phyloP scores from a whole-genome alignment of 306 rosid species.

The Erythrophleum fordii region DNA sequence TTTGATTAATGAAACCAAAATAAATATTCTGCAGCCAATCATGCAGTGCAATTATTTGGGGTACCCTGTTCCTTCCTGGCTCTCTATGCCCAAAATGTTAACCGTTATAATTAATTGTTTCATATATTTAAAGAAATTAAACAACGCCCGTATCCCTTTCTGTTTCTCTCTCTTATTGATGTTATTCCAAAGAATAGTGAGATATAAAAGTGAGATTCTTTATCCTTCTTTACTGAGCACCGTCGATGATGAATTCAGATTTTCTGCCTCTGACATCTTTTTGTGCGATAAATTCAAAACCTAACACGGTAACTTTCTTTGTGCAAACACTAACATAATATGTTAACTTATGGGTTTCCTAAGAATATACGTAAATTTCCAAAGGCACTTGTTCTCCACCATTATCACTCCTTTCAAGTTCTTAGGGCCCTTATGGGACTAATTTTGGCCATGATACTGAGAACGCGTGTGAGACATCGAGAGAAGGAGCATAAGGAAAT shows the following conservation, averaged over 20 bases:
- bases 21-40: slow-evolving; percentile 39
- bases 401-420: slow-evolving; percentile 34
- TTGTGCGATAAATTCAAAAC: neutral
- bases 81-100: slow-evolving; percentile 17
- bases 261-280: neutral
- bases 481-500: slow-evolving; percentile 40
- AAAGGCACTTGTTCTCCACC: neutral
- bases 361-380: neutral
- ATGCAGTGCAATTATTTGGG: slow-evolving; percentile 36
- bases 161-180: neutral
- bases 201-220: neutral
- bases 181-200: neutral
- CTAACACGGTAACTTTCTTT: neutral
- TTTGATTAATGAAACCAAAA: slow-evolving; percentile 32
- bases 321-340: neutral
- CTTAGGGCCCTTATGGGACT: slow-evolving; percentile 37
- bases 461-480: slow-evolving; percentile 37
- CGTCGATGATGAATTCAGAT: neutral
- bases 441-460: slow-evolving; percentile 9
- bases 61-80: slow-evolving; percentile 1
- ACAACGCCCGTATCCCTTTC: neutral
- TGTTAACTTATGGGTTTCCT: neutral
- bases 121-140: neutral
- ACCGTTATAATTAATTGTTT: neutral
- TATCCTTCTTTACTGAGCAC: neutral